These are phyloP conservation scores for Colletotrichum sp. DNA, from an alignment of 2,329 filamentous ascomycete species.

Conservation along the genomic window DNA sequence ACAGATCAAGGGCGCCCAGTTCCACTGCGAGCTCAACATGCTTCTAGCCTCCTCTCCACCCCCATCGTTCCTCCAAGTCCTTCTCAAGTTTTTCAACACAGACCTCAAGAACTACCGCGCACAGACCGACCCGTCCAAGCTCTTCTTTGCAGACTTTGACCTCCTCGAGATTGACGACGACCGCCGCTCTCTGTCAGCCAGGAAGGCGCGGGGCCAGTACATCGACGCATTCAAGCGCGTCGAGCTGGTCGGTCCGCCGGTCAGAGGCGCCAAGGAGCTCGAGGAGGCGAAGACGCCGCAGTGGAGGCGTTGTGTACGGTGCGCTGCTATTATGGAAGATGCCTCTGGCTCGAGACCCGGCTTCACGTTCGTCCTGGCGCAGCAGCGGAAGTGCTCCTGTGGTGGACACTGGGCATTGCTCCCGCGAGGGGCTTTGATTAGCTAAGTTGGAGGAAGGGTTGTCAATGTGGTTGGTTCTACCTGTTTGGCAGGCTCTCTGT, in stretches of 20 bases:
- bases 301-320: slow-evolving; percentile 62
- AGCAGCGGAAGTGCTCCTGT: slow-evolving; percentile 61
- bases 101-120: slow-evolving; percentile 63
- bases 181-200: slow-evolving; percentile 46
- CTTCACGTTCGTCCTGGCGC: slow-evolving; percentile 56
- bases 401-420: slow-evolving; percentile 58
- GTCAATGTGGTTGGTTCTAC: not conserved
- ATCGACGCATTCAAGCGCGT: slow-evolving; percentile 65
- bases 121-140: slow-evolving; percentile 66
- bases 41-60: slow-evolving; percentile 54
- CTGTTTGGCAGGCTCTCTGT: not conserved
- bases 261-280: slow-evolving; percentile 29
- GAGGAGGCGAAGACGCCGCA: slow-evolving; percentile 43
- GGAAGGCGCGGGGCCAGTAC: slow-evolving; percentile 40
- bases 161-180: slow-evolving; percentile 72
- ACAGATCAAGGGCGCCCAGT: slow-evolving; percentile 49
- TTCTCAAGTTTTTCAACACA: slow-evolving; percentile 68
- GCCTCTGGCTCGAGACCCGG: slow-evolving; percentile 51
- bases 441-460: not conserved
- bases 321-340: slow-evolving; percentile 71
- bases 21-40: slow-evolving; percentile 56
- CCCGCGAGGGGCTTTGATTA: slow-evolving; percentile 27
- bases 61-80: slow-evolving; percentile 55
- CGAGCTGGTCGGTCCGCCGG: slow-evolving; percentile 43
- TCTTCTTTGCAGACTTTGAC: slow-evolving; percentile 76